Base-by-base conservation (phyloP, 2,329 filamentous ascomycete genomes). In the Cryphonectria carpinicola region DNA sequence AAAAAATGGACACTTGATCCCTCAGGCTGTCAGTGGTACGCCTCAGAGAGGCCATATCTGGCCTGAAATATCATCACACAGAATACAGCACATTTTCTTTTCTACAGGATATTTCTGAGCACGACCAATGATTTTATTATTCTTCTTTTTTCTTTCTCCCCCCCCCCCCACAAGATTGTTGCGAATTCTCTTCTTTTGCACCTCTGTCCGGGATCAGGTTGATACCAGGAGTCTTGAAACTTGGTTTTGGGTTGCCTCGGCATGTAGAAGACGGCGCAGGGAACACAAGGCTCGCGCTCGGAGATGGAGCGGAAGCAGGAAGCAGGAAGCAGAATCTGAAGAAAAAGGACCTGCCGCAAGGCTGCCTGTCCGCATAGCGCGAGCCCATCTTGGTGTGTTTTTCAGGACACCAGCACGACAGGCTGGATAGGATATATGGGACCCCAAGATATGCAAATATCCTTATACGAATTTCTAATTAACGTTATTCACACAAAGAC, bases 151-250 rank as follows among this genome's bases (percentile, higher is more conserved):
- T 46, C 13, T 28, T 49, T 49, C 19, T n/a, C 6, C 5, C 2
- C 7, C 22, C 17, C 7, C 17, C 5, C 6, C 8, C n/a, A n/a
- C 19, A 22, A 49, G 19, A 32, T 52, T 13, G 43, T 46, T 46
- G 22, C 28, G 14, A 14, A 6, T 13, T 39, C 19, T n/a, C 46
- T 37, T 56, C 64, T 54, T 65, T 32, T 14, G 14, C 64, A 54
- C 11, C 37, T 52, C 46, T 39, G 14, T 65, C 19, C 64, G 19
- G 32, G 46, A 37, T 49, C 25, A 17, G 43, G 46, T 65, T 52
- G 64, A 65, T 65, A 65, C 64, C 64, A 65, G 64, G 64, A 65
- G 64, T 52, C 46, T 65, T 52, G 14, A 32, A 35, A 56, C 46
- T 56, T 54, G 46, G 32, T 22, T 35, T 22, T 49, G 22, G 43